phyloP scores from a whole-genome alignment of 2,329 filamentous ascomycete genomes.

The Aspergillus felis region DNA sequence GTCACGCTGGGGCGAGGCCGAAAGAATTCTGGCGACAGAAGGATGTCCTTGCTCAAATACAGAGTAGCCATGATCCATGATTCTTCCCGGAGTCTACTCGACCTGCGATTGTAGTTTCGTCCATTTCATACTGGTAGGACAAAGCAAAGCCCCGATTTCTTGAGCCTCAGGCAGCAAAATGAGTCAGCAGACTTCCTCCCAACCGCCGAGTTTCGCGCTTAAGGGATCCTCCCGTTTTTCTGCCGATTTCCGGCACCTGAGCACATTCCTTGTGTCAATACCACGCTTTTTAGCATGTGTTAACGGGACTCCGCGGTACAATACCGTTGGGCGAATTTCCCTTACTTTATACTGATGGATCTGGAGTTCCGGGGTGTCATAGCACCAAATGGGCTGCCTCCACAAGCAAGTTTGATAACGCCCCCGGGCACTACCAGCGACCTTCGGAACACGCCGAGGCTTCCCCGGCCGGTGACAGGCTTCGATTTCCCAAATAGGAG shows the following conservation, averaged over 20 bases:
- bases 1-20: not conserved
- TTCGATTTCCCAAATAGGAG: conserved; percentile 28
- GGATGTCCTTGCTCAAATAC: not conserved
- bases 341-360: conserved; percentile 32
- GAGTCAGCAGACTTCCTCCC: conserved; percentile 10
- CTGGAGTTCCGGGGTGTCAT: conserved; percentile 32
- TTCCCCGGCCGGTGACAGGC: conserved; percentile 28
- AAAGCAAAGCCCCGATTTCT: not conserved
- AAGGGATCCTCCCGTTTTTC: conserved; percentile 20
- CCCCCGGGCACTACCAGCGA: conserved; percentile 26
- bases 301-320: conserved; percentile 21
- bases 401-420: conserved; percentile 23
- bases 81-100: not conserved
- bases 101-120: too few species aligned
- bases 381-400: conserved; percentile 31
- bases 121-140: too few species aligned
- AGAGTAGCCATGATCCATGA: not conserved
- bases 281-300: conserved; percentile 20
- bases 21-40: not conserved
- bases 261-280: conserved; percentile 19
- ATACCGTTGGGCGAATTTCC: conserved; percentile 22
- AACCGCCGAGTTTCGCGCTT: conserved; percentile 28
- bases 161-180: not conserved
- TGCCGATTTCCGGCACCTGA: conserved; percentile 38
- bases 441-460: conserved; percentile 32